Evolutionary conservation across 768 basidiomycete genomes (phyloP).

Genomic region (Coprinopsis strossmayeri): DNA sequence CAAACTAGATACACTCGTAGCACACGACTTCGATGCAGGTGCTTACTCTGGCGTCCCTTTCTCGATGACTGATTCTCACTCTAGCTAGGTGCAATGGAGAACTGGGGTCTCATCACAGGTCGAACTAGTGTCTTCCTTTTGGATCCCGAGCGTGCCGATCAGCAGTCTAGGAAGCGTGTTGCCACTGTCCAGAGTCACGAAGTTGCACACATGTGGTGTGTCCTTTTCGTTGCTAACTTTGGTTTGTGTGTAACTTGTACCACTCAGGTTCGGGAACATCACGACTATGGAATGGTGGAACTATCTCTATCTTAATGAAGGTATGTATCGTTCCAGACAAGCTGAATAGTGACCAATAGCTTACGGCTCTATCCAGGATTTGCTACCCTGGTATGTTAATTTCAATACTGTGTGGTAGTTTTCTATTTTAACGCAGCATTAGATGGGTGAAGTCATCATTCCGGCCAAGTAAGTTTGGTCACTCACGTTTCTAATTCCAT

Average conservation of each 20-base stretch:
- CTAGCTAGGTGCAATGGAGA: slow-evolving; percentile 78
- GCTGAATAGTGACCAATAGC: slow-evolving; percentile 8
- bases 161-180: slow-evolving; percentile 73
- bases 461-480: slow-evolving; percentile 45
- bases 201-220: slow-evolving; percentile 76
- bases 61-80: slow-evolving; percentile 3
- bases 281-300: slow-evolving; percentile 95
- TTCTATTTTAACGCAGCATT: slow-evolving; percentile 3
- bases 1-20: slow-evolving; percentile 90
- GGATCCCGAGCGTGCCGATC: slow-evolving; percentile 68
- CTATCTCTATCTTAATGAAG: slow-evolving; percentile 77
- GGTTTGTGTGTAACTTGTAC: background rate
- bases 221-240: background rate
- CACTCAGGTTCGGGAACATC: slow-evolving; percentile 81
- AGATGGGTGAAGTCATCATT: slow-evolving; percentile 89
- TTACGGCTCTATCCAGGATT: no score
- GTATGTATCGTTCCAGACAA: slow-evolving; percentile 29
- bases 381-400: slow-evolving; percentile 64
- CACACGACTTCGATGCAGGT: slow-evolving; percentile 84
- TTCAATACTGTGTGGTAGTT: background rate
- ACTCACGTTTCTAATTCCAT: background rate
- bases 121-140: slow-evolving; percentile 75
- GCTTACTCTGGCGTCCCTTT: slow-evolving; percentile 11
- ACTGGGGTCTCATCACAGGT: slow-evolving; percentile 91
- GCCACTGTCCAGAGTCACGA: slow-evolving; percentile 80